Percentiles rank a stretch among this genome's conserved stretches.
These are phyloP conservation scores for Grigorovia yakushimaensis DNA, from an alignment of 805 yeast species.

Conservation along the genomic window DNA sequence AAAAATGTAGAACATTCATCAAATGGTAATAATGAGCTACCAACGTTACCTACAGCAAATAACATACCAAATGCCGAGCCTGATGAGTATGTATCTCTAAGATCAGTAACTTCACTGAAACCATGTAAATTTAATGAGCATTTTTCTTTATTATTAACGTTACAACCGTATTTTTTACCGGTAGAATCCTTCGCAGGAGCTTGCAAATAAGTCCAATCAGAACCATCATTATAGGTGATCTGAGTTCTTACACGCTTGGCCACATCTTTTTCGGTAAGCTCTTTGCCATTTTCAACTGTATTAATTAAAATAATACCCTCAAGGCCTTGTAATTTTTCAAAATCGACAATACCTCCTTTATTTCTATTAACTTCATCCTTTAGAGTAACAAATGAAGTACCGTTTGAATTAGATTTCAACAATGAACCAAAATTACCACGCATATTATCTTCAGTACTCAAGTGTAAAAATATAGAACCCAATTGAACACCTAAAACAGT, in stretches of 20 bases:
- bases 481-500: conserved; percentile 69
- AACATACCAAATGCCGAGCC: conserved; percentile 82
- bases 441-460: conserved; percentile 48
- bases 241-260: conserved; percentile 55
- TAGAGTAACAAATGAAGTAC: conserved; percentile 71
- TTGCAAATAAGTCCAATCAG: conserved; percentile 62
- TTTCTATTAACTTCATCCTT: conserved; percentile 69
- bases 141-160: conserved; percentile 37
- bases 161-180: conserved; percentile 49
- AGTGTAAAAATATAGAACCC: conserved; percentile 70
- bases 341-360: conserved; percentile 69
- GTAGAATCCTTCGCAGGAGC: conserved; percentile 63
- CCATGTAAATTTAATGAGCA: conserved; percentile 87
- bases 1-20: conserved; percentile 61
- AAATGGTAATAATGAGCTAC: conserved; percentile 40
- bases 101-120: conserved; percentile 75
- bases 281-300: conserved; percentile 47
- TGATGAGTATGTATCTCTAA: conserved; percentile 78
- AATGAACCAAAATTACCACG: conserved; percentile 65
- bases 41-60: conserved; percentile 92
- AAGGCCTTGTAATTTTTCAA: conserved; percentile 68
- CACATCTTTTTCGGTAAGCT: conserved; percentile 32
- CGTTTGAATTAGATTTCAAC: conserved; percentile 83
- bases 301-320: conserved; percentile 81
- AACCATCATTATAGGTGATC: conserved; percentile 86